Evolutionary conservation across 768 basidiomycete species (phyloP).

Genomic region (Grammothele lineata): DNA sequence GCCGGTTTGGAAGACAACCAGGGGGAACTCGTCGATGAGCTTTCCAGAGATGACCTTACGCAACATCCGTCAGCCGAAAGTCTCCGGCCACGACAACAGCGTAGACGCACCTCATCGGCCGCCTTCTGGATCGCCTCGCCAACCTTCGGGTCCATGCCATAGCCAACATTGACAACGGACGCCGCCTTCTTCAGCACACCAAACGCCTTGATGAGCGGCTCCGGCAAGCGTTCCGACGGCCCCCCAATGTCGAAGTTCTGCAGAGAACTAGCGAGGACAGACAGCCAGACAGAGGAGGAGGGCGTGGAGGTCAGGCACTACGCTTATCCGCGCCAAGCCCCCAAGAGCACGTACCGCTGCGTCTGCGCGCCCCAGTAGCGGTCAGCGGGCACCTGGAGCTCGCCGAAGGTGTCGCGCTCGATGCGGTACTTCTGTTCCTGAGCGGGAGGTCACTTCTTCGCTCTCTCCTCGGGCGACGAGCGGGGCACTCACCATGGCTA

Average conservation of each 20-base stretch:
- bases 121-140: slow-evolving; percentile 88
- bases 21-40: slow-evolving; percentile 91
- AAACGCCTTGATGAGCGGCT: slow-evolving; percentile 96
- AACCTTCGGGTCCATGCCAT: slow-evolving; percentile 87
- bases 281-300: no score
- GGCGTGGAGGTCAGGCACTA: no score
- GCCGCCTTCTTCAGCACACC: slow-evolving; percentile 98
- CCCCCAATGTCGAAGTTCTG: slow-evolving; percentile 99
- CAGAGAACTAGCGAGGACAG: slow-evolving; percentile 56
- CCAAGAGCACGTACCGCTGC: slow-evolving; percentile 57
- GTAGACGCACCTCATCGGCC: slow-evolving; percentile 76
- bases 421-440: slow-evolving; percentile 58
- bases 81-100: neutral
- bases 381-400: slow-evolving; percentile 81
- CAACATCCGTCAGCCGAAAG: no score
- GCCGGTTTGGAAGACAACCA: slow-evolving; percentile 99
- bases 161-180: slow-evolving; percentile 79
- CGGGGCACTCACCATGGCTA: slow-evolving; percentile 32
- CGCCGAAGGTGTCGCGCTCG: slow-evolving; percentile 95
- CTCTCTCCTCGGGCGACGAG: neutral
- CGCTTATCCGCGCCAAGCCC: neutral
- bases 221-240: slow-evolving; percentile 86
- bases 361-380: slow-evolving; percentile 99
- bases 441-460: neutral
- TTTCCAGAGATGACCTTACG: slow-evolving; percentile 93